Conservation (phyloP, 768 basidiomycete species). For the Podaxis sp. region DNA sequence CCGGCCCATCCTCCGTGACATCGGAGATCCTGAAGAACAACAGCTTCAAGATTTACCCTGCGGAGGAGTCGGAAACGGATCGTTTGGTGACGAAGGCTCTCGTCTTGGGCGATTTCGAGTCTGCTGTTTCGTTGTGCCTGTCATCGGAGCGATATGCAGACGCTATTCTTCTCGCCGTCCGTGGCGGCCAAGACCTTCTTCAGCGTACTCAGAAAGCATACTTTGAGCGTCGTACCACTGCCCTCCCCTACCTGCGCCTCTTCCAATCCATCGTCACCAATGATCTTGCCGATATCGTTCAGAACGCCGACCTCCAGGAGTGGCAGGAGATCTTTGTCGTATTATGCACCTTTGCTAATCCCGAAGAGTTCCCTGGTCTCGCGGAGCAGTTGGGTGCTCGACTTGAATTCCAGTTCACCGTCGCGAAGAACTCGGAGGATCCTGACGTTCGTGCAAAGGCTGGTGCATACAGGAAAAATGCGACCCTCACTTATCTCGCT, state of each 20-base stretch:
- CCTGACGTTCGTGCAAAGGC: constrained; percentile 38
- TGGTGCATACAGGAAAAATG: constrained; percentile 70
- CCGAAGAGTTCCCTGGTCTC: constrained; percentile 82
- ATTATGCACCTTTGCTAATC: constrained; percentile 85
- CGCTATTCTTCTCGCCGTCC: constrained; percentile 89
- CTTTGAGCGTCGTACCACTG: constrained; percentile 75
- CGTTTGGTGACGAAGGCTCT: constrained; percentile 87
- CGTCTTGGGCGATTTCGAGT: constrained; percentile 92
- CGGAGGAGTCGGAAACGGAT: constrained; percentile 84
- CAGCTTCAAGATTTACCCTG: constrained; percentile 88
- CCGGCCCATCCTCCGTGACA: constrained; percentile 76
- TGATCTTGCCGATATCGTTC: constrained; percentile 90
- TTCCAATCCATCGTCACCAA: constrained; percentile 93
- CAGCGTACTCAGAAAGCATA: constrained; percentile 89
- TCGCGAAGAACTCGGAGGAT: constrained; percentile 47
- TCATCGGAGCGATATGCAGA: constrained; percentile 90
- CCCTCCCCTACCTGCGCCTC: constrained; percentile 84
- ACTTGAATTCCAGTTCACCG: constrained; percentile 78
- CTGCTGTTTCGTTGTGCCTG: constrained; percentile 88
- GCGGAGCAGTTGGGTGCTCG: constrained; percentile 90
- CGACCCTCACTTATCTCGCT: constrained; percentile 90
- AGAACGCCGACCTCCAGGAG: constrained; percentile 91
- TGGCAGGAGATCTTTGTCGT: constrained; percentile 98
- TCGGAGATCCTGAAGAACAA: constrained; percentile 72
- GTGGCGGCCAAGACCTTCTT: constrained; percentile 84